These are phyloP conservation scores for Hymenoscyphus linearis DNA, from an alignment of 2,329 filamentous ascomycete genomes.

Conservation along the genomic window DNA sequence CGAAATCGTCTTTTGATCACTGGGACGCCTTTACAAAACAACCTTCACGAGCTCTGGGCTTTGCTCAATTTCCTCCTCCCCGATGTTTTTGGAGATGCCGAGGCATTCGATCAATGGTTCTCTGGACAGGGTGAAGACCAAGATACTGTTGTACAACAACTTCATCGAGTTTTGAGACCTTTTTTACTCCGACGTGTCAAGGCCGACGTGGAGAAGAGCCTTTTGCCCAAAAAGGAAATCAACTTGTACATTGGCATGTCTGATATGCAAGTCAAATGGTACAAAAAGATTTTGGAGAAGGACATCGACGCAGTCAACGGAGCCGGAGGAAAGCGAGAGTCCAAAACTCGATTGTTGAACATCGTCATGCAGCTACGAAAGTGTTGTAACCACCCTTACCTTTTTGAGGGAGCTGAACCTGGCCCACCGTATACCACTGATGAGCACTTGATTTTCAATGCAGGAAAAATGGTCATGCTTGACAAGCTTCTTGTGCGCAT, in stretches of 20 bases:
- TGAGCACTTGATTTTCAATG: conserved; percentile 88
- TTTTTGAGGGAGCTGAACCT: conserved; percentile 95
- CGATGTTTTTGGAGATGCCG: conserved; percentile 93
- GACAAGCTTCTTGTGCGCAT: conserved; percentile 85
- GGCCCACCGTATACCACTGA: conserved; percentile 97
- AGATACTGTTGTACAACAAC: conserved; percentile 90
- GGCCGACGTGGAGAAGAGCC: conserved; percentile 94
- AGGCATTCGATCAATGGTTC: conserved; percentile 98
- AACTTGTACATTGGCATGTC: conserved; percentile 98
- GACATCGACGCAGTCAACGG: conserved; percentile 99
- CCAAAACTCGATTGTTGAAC: conserved; percentile 92
- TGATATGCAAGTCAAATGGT: conserved; percentile 99
- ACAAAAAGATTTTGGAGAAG: conserved; percentile 97
- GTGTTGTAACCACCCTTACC: conserved; percentile 97
- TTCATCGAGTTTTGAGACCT: conserved; percentile 86
- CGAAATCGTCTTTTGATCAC: conserved; percentile 93
- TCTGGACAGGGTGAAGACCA: conserved; percentile 85
- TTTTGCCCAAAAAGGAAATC: conserved; percentile 94
- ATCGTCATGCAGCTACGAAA: conserved; percentile 99
- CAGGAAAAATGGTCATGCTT: conserved; percentile 95
- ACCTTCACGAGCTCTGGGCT: conserved; percentile 95
- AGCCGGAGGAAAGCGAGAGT: conserved; percentile 91
- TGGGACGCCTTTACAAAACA: conserved; percentile 95
- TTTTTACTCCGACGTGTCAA: conserved; percentile 96
- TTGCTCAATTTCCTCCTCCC: conserved; percentile 96